These are phyloP conservation scores for Colletotrichum sp. DNA, from an alignment of 2,329 filamentous ascomycete genomes.

Conservation along the genomic window DNA sequence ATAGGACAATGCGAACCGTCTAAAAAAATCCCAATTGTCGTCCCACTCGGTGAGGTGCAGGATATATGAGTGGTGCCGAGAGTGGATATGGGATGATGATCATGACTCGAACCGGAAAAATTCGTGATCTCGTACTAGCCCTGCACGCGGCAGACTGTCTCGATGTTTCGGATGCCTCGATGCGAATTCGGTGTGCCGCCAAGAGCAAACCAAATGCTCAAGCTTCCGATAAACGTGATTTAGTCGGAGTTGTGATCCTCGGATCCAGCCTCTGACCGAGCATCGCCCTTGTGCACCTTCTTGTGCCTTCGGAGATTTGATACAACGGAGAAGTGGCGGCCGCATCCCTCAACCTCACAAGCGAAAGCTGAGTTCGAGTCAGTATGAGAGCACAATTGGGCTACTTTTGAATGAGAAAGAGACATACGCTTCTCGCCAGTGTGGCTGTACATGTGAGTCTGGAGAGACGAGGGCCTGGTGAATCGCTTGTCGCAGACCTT, in stretches of 20 bases:
- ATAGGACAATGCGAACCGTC: conserved; percentile 3
- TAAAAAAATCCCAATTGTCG: background rate
- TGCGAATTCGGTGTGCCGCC: background rate
- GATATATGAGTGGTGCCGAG: background rate
- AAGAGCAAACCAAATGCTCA: background rate
- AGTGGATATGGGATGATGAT: conserved; percentile 12
- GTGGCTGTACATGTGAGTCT: conserved; percentile 98
- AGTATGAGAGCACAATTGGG: background rate
- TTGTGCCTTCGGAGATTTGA: conserved; percentile 93
- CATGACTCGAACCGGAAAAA: conserved; percentile 21
- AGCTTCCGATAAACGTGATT: conserved; percentile 4
- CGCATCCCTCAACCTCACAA: conserved; percentile 93
- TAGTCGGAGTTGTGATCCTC: conserved; percentile 68
- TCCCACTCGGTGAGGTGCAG: background rate
- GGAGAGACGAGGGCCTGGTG: conserved; percentile 89
- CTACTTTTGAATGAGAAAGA: background rate
- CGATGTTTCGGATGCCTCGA: background rate
- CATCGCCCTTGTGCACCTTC: conserved; percentile 90
- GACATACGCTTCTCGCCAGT: conserved; percentile 96
- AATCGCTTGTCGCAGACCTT: conserved; percentile 99
- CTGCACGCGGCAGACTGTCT: background rate
- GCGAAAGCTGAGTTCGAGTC: conserved; percentile 71
- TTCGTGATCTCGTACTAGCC: conserved; percentile 18
- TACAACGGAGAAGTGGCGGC: conserved; percentile 95
- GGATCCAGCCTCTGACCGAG: conserved; percentile 66